A percentile compares a stretch with the other conserved stretches of the same genome.
Evolutionary conservation across 1,139 yeast species (phyloP).

Genomic region (Fermentozyma sake): DNA sequence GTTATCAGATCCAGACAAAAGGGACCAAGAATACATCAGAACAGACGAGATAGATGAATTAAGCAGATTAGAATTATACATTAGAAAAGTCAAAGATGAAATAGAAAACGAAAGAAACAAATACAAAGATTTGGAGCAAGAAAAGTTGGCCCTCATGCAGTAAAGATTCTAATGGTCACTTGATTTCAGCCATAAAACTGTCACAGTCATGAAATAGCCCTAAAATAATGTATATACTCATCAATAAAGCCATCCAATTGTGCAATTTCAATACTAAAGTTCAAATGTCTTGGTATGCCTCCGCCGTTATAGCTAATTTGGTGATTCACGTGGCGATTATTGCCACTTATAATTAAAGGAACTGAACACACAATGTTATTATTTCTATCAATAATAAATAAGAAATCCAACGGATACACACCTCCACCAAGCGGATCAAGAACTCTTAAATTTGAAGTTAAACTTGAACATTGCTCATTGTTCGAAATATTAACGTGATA

Average conservation of each 20-base stretch:
- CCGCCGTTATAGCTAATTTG: slow-evolving; percentile 6
- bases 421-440: slow-evolving; percentile 52
- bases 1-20: slow-evolving; percentile 38
- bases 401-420: slow-evolving; percentile 39
- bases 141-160: slow-evolving; percentile 38
- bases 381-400: slow-evolving; percentile 27
- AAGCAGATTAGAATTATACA: slow-evolving; percentile 65
- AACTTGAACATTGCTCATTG: slow-evolving; percentile 10
- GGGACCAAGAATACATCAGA: slow-evolving; percentile 41
- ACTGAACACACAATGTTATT: slow-evolving; percentile 20
- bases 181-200: too few relatives aligned
- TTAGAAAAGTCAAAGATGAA: slow-evolving; percentile 57
- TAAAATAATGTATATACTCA: slow-evolving; percentile 17
- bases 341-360: slow-evolving; percentile 13
- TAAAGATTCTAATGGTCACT: slow-evolving; percentile 8
- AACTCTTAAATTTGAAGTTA: slow-evolving; percentile 26
- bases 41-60: slow-evolving; percentile 72
- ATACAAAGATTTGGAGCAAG: slow-evolving; percentile 50
- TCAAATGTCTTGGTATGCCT: slow-evolving; percentile 4
- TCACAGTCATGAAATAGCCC: not conserved
- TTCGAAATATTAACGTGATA: slow-evolving; percentile 4
- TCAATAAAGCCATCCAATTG: slow-evolving; percentile 17
- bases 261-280: slow-evolving; percentile 17
- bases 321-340: slow-evolving; percentile 1
- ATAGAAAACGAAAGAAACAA: slow-evolving; percentile 49